Conservation (phyloP, 768 basidiomycete species). For the Pleurotus eryngii region DNA sequence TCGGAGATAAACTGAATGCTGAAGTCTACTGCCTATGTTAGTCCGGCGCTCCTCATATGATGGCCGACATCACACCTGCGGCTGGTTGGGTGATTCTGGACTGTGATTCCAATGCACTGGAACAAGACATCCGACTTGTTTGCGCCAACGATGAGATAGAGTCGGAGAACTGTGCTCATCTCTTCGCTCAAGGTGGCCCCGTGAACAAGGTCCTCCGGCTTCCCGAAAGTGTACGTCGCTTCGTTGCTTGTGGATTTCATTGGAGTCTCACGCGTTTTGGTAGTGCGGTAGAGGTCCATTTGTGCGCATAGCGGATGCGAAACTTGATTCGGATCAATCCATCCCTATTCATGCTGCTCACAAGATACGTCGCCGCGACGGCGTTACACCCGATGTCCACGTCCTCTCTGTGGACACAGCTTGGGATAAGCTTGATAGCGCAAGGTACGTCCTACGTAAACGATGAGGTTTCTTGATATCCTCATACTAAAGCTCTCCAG, state of each 20-base stretch:
- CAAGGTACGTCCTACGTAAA: not conserved
- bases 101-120: not conserved
- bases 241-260: too few species aligned
- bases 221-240: not conserved
- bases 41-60: not conserved
- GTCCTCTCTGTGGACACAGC: constrained; percentile 29
- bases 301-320: constrained; percentile 28
- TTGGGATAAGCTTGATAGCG: not conserved
- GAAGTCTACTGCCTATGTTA: not conserved
- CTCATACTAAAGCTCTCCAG: not conserved
- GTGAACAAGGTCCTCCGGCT: constrained; percentile 1
- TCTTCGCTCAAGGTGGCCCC: constrained; percentile 5
- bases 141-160: constrained; percentile 4
- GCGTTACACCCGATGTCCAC: constrained; percentile 22
- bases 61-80: not conserved
- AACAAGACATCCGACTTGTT: not conserved
- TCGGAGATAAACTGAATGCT: too few species aligned
- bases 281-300: constrained; percentile 17
- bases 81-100: not conserved
- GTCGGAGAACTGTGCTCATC: constrained; percentile 1
- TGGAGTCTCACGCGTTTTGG: not conserved
- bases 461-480: too few species aligned
- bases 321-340: constrained; percentile 33
- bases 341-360: constrained; percentile 23
- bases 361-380: constrained; percentile 22